Evolutionary conservation across 177 flowering plant species (phyloP), one percentile per base, ranked within the genome.

Genomic region (Telopea speciosissima): DNA sequence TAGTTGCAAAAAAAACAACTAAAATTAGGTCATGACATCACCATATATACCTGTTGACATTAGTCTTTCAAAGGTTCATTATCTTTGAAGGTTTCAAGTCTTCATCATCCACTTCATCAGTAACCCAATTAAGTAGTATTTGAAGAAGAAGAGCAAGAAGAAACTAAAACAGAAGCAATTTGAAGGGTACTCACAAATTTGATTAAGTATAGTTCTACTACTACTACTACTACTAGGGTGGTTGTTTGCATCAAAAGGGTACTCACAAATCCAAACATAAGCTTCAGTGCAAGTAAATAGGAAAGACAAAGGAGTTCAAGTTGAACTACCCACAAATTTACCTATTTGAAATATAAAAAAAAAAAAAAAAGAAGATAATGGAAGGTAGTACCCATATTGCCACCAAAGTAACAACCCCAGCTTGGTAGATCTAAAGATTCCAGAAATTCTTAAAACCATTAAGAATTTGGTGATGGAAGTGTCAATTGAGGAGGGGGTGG

Each of bases 101-200:
- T 59, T 59, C 62, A n/a, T 4, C 8, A 24, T 59, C 23, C 62
- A 59, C 9, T 31, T 58, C 67, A n/a, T n/a, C n/a, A 68, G 60
- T 45, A 66, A 73, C 56, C 71, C 65, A 70, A n/a, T n/a, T n/a
- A n/a, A 40, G 17, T 3, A 49, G 1, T 36, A 36, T 4, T 36
- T 36, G 40, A 0, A 3, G 8, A 8, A 36, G 1, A 36, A 36
- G 6, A 36, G 8, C 40, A 36, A 36, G 9, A 36, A 36, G 40
- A 36, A 36, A 28, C n/a, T 70, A 74, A 72, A 70, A 73, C 76
- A 67, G 64, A 74, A 78, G 58, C 44, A 71, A 70, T 68, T 36
- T 19, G 59, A 42, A 66, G 66, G 31, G 31, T 61, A n/a, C 66
- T 69, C 64, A 68, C 65, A 28, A 31, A n/a, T n/a, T n/a, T n/a